Percentiles rank a stretch among this genome's conserved stretches.
These are phyloP conservation scores for Rubroboletus pulcherrimus DNA, from an alignment of 768 basidiomycete species.

Conservation along the genomic window DNA sequence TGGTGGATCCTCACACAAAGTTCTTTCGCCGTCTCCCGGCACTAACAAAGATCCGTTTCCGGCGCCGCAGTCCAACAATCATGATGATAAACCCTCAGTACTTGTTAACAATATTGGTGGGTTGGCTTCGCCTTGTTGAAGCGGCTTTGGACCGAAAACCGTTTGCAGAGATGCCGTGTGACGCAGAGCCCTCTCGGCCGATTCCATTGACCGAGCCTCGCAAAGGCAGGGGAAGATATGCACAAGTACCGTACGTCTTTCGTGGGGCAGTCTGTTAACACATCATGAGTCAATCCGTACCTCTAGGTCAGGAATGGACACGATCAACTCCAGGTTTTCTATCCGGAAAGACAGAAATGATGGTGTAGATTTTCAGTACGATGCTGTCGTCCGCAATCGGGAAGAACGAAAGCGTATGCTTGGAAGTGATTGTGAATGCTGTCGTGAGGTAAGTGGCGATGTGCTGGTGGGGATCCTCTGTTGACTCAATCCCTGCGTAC, in stretches of 20 bases:
- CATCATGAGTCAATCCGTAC: neutral
- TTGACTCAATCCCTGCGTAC: neutral
- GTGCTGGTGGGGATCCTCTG: too few relatives aligned
- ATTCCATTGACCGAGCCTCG: slow-evolving; percentile 23
- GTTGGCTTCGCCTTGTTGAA: neutral
- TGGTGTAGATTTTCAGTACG: slow-evolving; percentile 64
- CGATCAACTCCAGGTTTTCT: slow-evolving; percentile 62
- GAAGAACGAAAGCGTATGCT: slow-evolving; percentile 62
- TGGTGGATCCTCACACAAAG: slow-evolving; percentile 7
- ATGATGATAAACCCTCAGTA: neutral
- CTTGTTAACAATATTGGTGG: slow-evolving; percentile 8
- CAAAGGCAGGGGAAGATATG: slow-evolving; percentile 62
- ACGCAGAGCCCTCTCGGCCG: slow-evolving; percentile 9
- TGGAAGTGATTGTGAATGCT: slow-evolving; percentile 79
- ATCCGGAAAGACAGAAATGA: slow-evolving; percentile 65
- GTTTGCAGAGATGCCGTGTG: slow-evolving; percentile 10
- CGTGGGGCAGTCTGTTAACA: neutral
- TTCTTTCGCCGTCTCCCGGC: slow-evolving; percentile 1
- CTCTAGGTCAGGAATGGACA: slow-evolving; percentile 31
- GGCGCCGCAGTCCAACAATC: neutral
- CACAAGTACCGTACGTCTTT: slow-evolving; percentile 36
- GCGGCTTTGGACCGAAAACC: neutral
- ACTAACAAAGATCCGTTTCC: slow-evolving; percentile 11
- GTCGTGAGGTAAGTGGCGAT: slow-evolving; percentile 55
- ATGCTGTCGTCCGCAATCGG: slow-evolving; percentile 70